Base-by-base conservation (phyloP, 164 flowering plant species). In the Amborella trichopoda region DNA sequence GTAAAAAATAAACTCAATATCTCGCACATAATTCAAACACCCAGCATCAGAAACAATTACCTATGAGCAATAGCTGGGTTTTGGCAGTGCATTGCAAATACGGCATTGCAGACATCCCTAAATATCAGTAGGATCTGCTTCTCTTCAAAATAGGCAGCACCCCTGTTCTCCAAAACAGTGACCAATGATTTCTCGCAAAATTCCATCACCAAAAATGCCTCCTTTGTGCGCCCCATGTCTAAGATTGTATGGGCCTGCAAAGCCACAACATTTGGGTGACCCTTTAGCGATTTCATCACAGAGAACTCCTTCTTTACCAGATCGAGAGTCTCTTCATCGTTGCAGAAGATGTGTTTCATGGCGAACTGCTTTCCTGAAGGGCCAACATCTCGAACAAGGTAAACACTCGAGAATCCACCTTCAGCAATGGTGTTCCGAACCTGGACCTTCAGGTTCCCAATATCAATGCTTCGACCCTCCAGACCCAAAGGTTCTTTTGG, bases 351-450 rank as follows among this genome's bases (percentile, higher is more conserved):
- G 61, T 88, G 99, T 70, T 93, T 93, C 34, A 93, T 56, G 52
- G 95, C 99, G 71, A 77, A 93, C 55, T 85, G 95, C 65, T 79
- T 83, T n/a, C 89, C 69, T 3, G 66, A 30, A 60, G 79, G 53
- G 16, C 67, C 17, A 22, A 67, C 68, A 63, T 93, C 99, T 39
- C 82, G 79, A 44, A 83, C 95, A 43, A 73, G 65, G 67, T 93
- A 93, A 58, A 93, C 99, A 68, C 80, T 74, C 2, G 99, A 93
- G 68, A 93, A 93, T 12, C 99, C 99, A 22, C 96, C 96, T 61
- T 93, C 95, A 2, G 99, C 96, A 52, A 93, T 76, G 26, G 49
- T 73, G 67, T 85, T 82, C 5, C 74, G 74, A 19, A 93, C 71
- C 33, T 83, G 82, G 53, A 88, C 57, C 67, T 88, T 88, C 16